These are phyloP conservation scores for Neurospora hispaniola DNA, from an alignment of 495 filamentous ascomycete genomes.

Conservation along the genomic window DNA sequence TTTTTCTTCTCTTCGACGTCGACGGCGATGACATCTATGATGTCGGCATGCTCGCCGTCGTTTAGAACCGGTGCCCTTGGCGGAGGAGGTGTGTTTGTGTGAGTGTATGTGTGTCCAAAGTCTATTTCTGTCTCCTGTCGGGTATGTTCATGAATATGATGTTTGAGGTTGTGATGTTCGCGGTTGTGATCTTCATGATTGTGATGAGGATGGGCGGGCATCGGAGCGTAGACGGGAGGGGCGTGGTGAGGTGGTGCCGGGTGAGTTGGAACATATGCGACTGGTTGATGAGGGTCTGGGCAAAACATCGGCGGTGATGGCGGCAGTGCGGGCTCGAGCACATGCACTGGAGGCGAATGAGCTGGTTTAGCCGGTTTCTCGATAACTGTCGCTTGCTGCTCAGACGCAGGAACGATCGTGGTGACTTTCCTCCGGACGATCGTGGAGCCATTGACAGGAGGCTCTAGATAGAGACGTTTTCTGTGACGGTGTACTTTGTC, in stretches of 20 bases:
- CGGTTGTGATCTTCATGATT: conserved; percentile 4
- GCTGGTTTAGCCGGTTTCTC: neutral
- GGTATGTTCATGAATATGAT: neutral
- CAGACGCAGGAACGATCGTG: conserved; percentile 28
- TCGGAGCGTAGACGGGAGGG: neutral
- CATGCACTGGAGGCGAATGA: neutral
- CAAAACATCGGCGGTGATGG: neutral
- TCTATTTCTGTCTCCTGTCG: neutral
- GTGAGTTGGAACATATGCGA: neutral
- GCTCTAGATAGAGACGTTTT: conserved; percentile 38
- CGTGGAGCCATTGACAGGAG: conserved; percentile 25
- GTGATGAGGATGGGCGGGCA: conserved; percentile 7
- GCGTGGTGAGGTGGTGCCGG: neutral
- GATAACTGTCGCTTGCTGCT: neutral
- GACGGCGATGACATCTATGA: conserved; percentile 43
- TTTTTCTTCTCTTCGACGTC: conserved; percentile 30
- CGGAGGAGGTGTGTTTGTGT: conserved; percentile 5
- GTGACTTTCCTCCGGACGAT: conserved; percentile 31
- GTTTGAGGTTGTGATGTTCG: conserved; percentile 11
- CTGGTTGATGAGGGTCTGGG: neutral
- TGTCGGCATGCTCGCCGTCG: conserved; percentile 19
- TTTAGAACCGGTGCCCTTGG: conserved; percentile 19
- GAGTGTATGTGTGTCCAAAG: neutral
- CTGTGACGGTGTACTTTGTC: conserved; percentile 17
- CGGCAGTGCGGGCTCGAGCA: neutral